Conservation (phyloP, 2,329 filamentous ascomycete genomes). For the Trichoderma brevicompactum region DNA sequence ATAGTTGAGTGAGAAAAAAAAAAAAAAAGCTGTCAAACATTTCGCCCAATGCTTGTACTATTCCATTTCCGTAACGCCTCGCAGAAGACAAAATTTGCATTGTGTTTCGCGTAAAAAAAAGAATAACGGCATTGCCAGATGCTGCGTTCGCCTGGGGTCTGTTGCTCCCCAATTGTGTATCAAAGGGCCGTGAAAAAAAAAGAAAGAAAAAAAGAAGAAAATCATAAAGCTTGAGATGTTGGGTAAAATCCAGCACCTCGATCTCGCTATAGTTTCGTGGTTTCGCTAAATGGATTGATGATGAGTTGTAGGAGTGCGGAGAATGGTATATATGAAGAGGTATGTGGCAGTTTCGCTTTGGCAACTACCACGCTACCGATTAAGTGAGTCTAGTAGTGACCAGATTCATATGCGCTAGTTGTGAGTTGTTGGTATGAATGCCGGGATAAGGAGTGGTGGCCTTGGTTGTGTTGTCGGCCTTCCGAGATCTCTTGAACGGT, state of each 20-base stretch:
- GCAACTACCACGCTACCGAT: neutral
- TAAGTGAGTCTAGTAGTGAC: neutral
- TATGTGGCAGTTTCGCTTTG: neutral
- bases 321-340: neutral
- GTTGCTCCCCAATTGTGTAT: constrained; percentile 26
- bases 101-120: constrained; percentile 18
- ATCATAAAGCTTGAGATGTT: constrained; percentile 17
- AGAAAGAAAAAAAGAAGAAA: neutral
- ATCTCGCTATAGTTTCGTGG: constrained; percentile 12
- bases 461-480: neutral
- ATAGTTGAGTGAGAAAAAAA: constrained; percentile 3
- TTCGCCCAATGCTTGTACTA: constrained; percentile 25
- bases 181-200: constrained; percentile 24
- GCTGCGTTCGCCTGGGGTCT: constrained; percentile 25
- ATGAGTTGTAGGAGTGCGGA: neutral
- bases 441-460: neutral
- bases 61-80: constrained; percentile 28
- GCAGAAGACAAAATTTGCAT: constrained; percentile 23
- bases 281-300: constrained; percentile 18
- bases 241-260: constrained; percentile 5
- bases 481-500: neutral
- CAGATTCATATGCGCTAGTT: neutral
- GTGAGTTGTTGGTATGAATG: neutral
- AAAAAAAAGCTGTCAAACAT: constrained; percentile 23
- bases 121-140: constrained; percentile 24